Evolutionary conservation across 345 rosid species (phyloP).

Genomic region (Acer yangbiense): DNA sequence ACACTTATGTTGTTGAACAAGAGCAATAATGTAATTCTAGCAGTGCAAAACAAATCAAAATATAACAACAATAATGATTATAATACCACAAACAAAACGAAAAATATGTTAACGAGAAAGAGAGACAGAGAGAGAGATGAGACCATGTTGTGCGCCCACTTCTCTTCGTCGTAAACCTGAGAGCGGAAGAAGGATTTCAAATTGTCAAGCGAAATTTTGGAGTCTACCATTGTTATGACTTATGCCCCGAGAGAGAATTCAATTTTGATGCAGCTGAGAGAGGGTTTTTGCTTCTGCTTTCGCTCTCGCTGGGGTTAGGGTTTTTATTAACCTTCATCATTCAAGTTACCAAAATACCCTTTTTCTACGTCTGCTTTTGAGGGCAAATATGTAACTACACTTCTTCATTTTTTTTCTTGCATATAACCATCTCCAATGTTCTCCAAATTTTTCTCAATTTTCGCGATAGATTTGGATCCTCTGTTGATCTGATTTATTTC

Average conservation of each 20-base stretch:
- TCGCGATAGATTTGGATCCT: no score
- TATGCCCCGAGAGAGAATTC: not conserved
- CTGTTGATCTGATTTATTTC: no score
- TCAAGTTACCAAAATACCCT: slow-evolving; percentile 1
- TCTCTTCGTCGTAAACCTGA: slow-evolving; percentile 71
- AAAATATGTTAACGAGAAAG: not conserved
- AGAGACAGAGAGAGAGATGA: slow-evolving; percentile 18
- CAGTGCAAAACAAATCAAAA: not conserved
- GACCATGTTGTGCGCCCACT: slow-evolving; percentile 75
- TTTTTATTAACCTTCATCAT: not conserved
- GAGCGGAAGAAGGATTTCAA: slow-evolving; percentile 62
- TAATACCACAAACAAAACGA: not conserved
- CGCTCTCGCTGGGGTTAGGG: slow-evolving; percentile 14
- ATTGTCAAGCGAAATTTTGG: slow-evolving; percentile 46
- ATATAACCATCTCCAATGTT: no score
- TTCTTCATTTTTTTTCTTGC: not conserved
- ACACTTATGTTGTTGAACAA: no score
- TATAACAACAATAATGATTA: not conserved
- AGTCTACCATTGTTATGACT: slow-evolving; percentile 49
- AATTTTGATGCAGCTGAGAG: not conserved
- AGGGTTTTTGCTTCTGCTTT: no score
- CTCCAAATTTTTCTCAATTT: no score
- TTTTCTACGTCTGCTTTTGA: not conserved
- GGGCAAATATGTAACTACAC: not conserved
- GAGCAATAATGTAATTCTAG: no score